Evolutionary conservation across 75 land plant species (phyloP).

Genomic region (Cryptomeria japonica): DNA sequence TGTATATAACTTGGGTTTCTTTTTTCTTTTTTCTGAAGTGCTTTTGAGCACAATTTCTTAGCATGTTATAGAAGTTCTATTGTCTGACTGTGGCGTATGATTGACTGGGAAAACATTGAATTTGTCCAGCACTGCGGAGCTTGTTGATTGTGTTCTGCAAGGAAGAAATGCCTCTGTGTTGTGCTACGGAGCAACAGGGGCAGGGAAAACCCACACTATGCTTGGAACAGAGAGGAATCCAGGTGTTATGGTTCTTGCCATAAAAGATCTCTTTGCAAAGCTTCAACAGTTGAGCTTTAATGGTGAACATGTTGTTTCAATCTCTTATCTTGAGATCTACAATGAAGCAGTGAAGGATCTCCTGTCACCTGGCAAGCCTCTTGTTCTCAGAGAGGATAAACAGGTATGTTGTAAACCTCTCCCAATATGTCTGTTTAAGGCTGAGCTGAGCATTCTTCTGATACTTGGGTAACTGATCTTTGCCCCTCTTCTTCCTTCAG

Average conservation of each 20-base stretch:
- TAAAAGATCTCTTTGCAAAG: conserved; percentile 26
- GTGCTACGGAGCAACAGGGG: conserved; percentile 42
- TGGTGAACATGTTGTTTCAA: conserved; percentile 7
- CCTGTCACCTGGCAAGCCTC: conserved; percentile 25
- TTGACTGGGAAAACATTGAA: too few species aligned
- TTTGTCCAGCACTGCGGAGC: conserved; percentile 17
- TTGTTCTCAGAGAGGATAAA: conserved; percentile 24
- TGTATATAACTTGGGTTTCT: too few species aligned
- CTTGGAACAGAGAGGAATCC: conserved; percentile 21
- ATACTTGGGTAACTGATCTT: neutral
- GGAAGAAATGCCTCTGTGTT: conserved; percentile 30
- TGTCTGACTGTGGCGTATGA: neutral
- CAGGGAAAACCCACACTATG: conserved; percentile 37
- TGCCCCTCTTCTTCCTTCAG: conserved; percentile 10
- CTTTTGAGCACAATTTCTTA: neutral
- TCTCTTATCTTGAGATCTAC: conserved; percentile 34
- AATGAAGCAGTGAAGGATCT: conserved; percentile 29
- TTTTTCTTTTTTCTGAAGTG: neutral
- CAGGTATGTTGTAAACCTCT: conserved; percentile 14
- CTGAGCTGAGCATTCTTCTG: too few species aligned
- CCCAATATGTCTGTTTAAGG: neutral
- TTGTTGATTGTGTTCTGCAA: conserved; percentile 24
- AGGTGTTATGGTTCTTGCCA: conserved; percentile 31
- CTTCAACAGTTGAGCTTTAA: conserved; percentile 13
- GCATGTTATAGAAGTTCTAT: neutral